These are phyloP conservation scores for Penicillium cinerascens DNA, from an alignment of 495 filamentous ascomycete genomes.

Conservation along the genomic window DNA sequence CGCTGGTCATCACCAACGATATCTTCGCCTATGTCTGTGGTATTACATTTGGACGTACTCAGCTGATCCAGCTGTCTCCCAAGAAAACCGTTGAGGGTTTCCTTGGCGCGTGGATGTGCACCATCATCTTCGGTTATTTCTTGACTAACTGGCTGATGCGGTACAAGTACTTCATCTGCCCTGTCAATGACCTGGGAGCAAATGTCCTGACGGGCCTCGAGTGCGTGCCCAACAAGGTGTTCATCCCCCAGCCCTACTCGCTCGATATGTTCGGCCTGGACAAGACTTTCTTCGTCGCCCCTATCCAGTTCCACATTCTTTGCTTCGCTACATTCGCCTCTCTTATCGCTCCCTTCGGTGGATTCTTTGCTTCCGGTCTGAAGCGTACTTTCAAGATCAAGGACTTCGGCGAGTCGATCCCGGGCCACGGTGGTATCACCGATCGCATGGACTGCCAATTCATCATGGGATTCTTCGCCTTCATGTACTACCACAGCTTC, in stretches of 20 bases:
- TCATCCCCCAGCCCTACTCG: constrained; percentile 72
- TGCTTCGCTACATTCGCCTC: constrained; percentile 91
- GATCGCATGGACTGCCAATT: constrained; percentile 99
- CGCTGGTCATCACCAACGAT: constrained; percentile 96
- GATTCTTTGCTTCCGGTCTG: constrained; percentile 96
- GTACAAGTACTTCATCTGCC: constrained; percentile 98
- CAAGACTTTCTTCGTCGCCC: constrained; percentile 61
- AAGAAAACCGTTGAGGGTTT: constrained; percentile 99
- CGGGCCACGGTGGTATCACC: constrained; percentile 96
- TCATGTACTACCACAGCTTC: constrained; percentile 97
- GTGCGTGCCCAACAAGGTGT: constrained; percentile 91
- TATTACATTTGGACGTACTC: constrained; percentile 93
- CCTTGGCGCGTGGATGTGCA: constrained; percentile 94
- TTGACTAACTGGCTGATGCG: constrained; percentile 86
- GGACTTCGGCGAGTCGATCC: constrained; percentile 97
- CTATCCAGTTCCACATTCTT: constrained; percentile 94
- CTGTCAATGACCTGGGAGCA: constrained; percentile 91
- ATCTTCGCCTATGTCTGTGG: constrained; percentile 98
- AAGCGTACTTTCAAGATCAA: constrained; percentile 99
- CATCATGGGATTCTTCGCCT: constrained; percentile 99
- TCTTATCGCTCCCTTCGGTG: constrained; percentile 95
- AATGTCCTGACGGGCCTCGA: constrained; percentile 88
- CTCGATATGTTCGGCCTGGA: constrained; percentile 64
- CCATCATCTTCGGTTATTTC: constrained; percentile 75
- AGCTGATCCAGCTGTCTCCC: constrained; percentile 94